These are phyloP conservation scores for Fusarium sp. DNA, from an alignment of 2,329 filamentous ascomycete species.

Conservation along the genomic window DNA sequence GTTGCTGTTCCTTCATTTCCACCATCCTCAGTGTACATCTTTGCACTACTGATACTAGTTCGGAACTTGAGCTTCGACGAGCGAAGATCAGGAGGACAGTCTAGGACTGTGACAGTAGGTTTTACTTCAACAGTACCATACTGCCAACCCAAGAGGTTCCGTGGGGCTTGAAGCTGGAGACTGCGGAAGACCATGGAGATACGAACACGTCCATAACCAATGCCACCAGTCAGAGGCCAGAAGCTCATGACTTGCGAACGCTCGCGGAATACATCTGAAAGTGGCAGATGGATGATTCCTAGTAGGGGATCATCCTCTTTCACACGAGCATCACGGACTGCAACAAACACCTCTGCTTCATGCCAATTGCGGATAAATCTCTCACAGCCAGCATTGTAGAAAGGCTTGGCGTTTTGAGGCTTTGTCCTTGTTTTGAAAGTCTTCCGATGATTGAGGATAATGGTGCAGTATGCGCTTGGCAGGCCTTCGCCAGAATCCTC, in stretches of 20 bases:
- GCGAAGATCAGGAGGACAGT: conserved; percentile 62
- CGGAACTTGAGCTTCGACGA: conserved; percentile 70
- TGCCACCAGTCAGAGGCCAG: conserved; percentile 77
- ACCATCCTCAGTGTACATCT: conserved; percentile 64
- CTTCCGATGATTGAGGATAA: conserved; percentile 80
- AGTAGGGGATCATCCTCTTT: conserved; percentile 78
- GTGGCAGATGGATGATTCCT: conserved; percentile 77
- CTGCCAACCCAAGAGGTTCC: conserved; percentile 74
- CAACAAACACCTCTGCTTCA: conserved; percentile 75
- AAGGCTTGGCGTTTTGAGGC: conserved; percentile 82
- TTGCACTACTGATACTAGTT: conserved; percentile 69
- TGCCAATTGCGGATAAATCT: conserved; percentile 78
- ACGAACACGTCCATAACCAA: conserved; percentile 77
- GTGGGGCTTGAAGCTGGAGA: conserved; percentile 72
- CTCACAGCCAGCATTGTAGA: conserved; percentile 83
- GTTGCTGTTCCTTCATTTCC: conserved; percentile 52
- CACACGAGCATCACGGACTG: conserved; percentile 75
- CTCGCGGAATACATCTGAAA: conserved; percentile 71
- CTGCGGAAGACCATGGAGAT: conserved; percentile 81
- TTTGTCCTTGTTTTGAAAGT: conserved; percentile 79
- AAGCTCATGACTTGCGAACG: conserved; percentile 74
- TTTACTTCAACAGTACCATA: conserved; percentile 77
- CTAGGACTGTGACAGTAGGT: conserved; percentile 60
- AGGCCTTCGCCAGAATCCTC: conserved; percentile 74
- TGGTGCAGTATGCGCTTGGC: conserved; percentile 78